A percentile compares a stretch with the other conserved stretches of the same genome.
These are phyloP conservation scores for Caulochytrium protostelioides DNA, from an alignment of 371 early-diverging fungal genomes.

Conservation along the genomic window DNA sequence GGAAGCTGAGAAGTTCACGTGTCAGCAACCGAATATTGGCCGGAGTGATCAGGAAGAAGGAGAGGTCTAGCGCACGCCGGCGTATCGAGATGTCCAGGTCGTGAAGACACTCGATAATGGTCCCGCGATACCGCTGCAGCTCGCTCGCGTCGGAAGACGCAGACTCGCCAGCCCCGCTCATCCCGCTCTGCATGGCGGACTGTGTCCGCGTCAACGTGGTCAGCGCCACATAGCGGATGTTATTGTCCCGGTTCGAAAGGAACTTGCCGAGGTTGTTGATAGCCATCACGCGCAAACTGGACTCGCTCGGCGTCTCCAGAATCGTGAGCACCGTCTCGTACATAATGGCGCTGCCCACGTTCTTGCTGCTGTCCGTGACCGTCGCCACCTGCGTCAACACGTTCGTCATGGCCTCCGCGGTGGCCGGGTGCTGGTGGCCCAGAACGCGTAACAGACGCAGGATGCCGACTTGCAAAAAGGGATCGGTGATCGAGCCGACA, in stretches of 20 bases:
- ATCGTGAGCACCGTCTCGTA: conserved; percentile 91
- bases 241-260: conserved; percentile 82
- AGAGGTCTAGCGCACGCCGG: conserved; percentile 82
- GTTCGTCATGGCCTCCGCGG: conserved; percentile 90
- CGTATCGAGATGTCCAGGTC: conserved; percentile 91
- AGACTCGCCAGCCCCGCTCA: conserved; percentile 37
- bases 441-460: conserved; percentile 69
- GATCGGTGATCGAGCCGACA: conserved; percentile 86
- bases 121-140: conserved; percentile 90
- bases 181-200: too few species aligned
- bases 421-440: conserved; percentile 58
- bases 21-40: conserved; percentile 80
- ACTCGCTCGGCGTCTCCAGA: conserved; percentile 81
- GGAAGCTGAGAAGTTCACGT: conserved; percentile 70
- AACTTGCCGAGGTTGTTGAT: conserved; percentile 92
- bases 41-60: conserved; percentile 81
- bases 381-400: conserved; percentile 90
- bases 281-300: conserved; percentile 73
- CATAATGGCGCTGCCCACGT: conserved; percentile 87
- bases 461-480: conserved; percentile 89
- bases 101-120: conserved; percentile 80
- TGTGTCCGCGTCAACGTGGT: conserved; percentile 75
- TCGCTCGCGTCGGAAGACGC: conserved; percentile 55
- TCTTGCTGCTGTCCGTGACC: conserved; percentile 78
- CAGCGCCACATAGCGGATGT: conserved; percentile 85